Evolutionary conservation across 345 rosid species (phyloP).

Genomic region (Dovyalis caffra): DNA sequence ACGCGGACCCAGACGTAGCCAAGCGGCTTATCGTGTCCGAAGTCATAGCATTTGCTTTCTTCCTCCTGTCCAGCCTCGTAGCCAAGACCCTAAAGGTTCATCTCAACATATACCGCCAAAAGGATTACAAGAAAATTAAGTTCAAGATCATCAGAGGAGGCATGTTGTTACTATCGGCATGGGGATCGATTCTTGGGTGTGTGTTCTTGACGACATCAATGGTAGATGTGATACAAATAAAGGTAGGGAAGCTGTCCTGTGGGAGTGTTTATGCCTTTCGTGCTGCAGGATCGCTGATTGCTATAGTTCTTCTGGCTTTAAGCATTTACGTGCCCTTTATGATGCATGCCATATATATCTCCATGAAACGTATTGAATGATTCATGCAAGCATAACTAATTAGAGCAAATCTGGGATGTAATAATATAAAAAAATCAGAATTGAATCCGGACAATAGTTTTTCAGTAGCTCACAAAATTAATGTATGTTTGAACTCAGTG

Average conservation of each 20-base stretch:
- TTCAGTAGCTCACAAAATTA: too few relatives aligned
- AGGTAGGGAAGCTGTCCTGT: constrained; percentile 14
- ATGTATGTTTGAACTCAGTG: too few relatives aligned
- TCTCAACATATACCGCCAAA: constrained; percentile 7
- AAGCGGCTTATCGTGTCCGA: constrained; percentile 19
- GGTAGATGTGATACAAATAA: constrained; percentile 19
- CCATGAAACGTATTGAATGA: background rate
- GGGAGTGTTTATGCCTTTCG: constrained; percentile 4
- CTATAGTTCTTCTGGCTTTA: constrained; percentile 20
- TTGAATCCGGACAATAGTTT: too few relatives aligned
- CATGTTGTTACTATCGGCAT: background rate
- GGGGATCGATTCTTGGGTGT: constrained; percentile 10
- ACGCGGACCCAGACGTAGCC: background rate
- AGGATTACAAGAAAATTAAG: background rate
- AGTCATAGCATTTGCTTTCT: constrained; percentile 24
- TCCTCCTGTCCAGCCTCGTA: constrained; percentile 17
- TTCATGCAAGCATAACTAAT: background rate
- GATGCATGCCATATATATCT: background rate
- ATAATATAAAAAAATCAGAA: too few relatives aligned
- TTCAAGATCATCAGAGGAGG: background rate
- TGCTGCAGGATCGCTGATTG: constrained; percentile 18
- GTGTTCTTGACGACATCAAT: constrained; percentile 21
- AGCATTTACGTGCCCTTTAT: background rate
- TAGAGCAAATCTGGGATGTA: too few relatives aligned
- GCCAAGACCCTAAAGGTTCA: constrained; percentile 19